Conservation (phyloP, 1,139 yeast species). For the Yamadazyma dendronema region DNA sequence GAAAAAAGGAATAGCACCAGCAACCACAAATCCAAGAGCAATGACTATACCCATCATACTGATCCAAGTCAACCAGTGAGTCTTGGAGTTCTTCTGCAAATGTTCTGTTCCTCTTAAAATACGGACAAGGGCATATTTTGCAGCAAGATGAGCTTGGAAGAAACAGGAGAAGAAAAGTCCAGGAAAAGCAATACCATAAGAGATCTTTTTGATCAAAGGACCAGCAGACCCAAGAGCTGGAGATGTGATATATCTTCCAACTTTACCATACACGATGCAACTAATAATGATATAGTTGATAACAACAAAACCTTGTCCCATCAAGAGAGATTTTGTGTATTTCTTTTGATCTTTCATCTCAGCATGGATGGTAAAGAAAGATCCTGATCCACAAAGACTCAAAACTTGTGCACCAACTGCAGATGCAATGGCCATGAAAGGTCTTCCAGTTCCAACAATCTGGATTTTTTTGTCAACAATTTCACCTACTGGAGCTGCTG, state of each 20-base stretch:
- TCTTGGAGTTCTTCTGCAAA: constrained; percentile 12
- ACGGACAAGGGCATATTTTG: constrained; percentile 14
- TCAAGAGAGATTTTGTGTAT: constrained; percentile 9
- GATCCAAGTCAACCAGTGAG: constrained; percentile 14
- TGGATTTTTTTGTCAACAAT: constrained; percentile 9
- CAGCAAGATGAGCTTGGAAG: constrained; percentile 15
- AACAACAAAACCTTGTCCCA: constrained; percentile 13
- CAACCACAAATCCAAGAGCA: constrained; percentile 13
- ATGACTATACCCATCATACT: constrained; percentile 11
- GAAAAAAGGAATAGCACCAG: constrained; percentile 16
- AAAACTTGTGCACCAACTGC: constrained; percentile 13
- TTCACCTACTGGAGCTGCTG: constrained; percentile 10
- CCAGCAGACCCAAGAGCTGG: constrained; percentile 16
- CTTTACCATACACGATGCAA: constrained; percentile 12
- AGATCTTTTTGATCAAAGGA: constrained; percentile 9
- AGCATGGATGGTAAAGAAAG: constrained; percentile 14
- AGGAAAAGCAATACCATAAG: constrained; percentile 12
- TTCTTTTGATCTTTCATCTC: constrained; percentile 13
- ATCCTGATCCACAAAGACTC: constrained; percentile 12
- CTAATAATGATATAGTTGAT: constrained; percentile 11
- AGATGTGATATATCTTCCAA: constrained; percentile 13
- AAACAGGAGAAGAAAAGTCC: constrained; percentile 12
- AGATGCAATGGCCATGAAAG: constrained; percentile 9
- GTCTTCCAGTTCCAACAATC: constrained; percentile 7
- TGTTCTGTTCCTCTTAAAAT: constrained; percentile 11